Conservation (phyloP, 148 eudicot species). For the Vaccinium corymbosum region DNA sequence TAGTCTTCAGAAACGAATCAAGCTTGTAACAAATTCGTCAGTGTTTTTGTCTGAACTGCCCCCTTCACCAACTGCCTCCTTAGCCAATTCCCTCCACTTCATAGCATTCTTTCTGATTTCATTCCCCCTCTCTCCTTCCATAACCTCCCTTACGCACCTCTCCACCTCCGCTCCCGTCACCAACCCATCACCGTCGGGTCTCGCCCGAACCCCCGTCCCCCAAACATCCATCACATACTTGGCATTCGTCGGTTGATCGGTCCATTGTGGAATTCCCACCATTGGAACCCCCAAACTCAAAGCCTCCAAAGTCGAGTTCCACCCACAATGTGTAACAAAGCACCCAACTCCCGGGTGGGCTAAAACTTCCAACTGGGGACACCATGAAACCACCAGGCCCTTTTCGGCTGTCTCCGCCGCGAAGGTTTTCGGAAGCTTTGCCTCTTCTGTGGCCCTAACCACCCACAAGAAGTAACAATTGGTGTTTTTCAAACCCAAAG, state of each 20-base stretch:
- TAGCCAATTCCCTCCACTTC: neutral
- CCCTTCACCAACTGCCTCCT: neutral
- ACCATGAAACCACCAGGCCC: slow-evolving; percentile 50
- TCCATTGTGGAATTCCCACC: slow-evolving; percentile 54
- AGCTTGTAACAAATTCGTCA: neutral
- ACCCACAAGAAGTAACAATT: slow-evolving; percentile 53
- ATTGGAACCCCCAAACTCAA: slow-evolving; percentile 54
- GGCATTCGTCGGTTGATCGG: slow-evolving; percentile 56
- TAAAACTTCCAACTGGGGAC: slow-evolving; percentile 49
- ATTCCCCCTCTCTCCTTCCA: neutral
- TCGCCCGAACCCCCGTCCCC: neutral
- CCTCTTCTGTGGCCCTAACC: slow-evolving; percentile 38
- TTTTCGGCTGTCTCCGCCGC: slow-evolving; percentile 15
- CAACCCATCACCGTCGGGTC: neutral
- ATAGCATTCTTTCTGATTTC: neutral
- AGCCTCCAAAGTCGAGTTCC: slow-evolving; percentile 57
- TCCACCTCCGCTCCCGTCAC: neutral
- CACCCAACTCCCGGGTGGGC: slow-evolving; percentile 43
- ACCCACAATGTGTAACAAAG: slow-evolving; percentile 62
- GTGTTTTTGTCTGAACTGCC: neutral
- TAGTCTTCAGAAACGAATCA: no score
- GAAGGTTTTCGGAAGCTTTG: slow-evolving; percentile 40
- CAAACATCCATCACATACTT: slow-evolving; percentile 34
- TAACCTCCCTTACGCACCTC: neutral
- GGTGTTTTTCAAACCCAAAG: slow-evolving; percentile 30